Percentiles rank a stretch among this genome's conserved stretches.
Evolutionary conservation across 1,139 yeast species (phyloP).

Genomic region (Hemisphaericaspora subhashii): DNA sequence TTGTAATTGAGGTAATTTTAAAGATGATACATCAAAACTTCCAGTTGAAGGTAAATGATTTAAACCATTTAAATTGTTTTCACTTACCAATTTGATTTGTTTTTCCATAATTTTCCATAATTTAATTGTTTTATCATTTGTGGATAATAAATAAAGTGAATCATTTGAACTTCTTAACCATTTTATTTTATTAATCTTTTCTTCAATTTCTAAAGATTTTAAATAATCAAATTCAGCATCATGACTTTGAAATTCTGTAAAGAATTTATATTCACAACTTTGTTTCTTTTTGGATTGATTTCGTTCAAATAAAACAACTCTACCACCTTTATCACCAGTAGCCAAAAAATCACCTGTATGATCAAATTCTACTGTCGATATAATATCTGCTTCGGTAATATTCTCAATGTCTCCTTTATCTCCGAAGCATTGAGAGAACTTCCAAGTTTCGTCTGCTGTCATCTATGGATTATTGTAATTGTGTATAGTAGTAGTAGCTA

Average conservation of each 20-base stretch:
- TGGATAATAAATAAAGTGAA: slow-evolving; percentile 83
- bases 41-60: slow-evolving; percentile 22
- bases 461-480: slow-evolving; percentile 5
- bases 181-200: slow-evolving; percentile 94
- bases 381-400: slow-evolving; percentile 96
- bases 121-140: slow-evolving; percentile 96
- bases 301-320: slow-evolving; percentile 94
- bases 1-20: slow-evolving; percentile 83
- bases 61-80: slow-evolving; percentile 70
- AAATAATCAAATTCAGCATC: slow-evolving; percentile 98
- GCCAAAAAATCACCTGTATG: slow-evolving; percentile 93
- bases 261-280: slow-evolving; percentile 86
- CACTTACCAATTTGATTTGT: slow-evolving; percentile 87
- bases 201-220: slow-evolving; percentile 95
- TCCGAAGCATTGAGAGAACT: slow-evolving; percentile 92
- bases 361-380: slow-evolving; percentile 95
- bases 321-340: slow-evolving; percentile 98
- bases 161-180: slow-evolving; percentile 91
- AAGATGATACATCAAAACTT: slow-evolving; percentile 28
- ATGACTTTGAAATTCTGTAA: slow-evolving; percentile 96
- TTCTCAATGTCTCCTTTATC: slow-evolving; percentile 96
- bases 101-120: slow-evolving; percentile 95
- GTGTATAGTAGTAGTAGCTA: background rate
- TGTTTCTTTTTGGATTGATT: slow-evolving; percentile 69
- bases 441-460: slow-evolving; percentile 48